Percentiles rank a stretch among this genome's conserved stretches.
Conservation (phyloP, 228 moss, liverwort and hornwort genomes). For the Sphagnum fallax region DNA sequence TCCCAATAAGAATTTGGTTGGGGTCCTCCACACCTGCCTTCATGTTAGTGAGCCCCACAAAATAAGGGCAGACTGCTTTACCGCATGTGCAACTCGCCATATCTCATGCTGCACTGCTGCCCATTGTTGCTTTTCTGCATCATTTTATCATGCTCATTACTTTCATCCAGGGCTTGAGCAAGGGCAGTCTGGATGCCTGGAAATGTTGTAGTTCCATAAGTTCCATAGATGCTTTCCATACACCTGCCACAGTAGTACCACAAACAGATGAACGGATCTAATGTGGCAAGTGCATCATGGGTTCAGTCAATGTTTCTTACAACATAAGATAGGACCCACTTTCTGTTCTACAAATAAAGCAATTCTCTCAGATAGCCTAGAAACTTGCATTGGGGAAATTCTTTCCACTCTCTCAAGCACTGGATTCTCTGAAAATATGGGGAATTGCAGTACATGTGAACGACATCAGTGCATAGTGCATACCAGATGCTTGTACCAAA, state of each 20-base stretch:
- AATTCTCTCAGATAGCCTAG: too few relatives aligned
- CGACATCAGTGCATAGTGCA: not conserved
- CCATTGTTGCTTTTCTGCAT: constrained; percentile 33
- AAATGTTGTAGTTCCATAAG: constrained; percentile 47
- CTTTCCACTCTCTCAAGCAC: constrained; percentile 34
- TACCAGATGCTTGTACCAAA: constrained; percentile 83
- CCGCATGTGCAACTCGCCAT: constrained; percentile 53
- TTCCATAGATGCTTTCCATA: constrained; percentile 48
- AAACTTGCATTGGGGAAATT: too few relatives aligned
- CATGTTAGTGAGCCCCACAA: constrained; percentile 48
- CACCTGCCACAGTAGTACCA: constrained; percentile 33
- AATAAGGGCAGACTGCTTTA: constrained; percentile 35
- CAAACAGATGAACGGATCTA: too few relatives aligned
- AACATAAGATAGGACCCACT: too few relatives aligned
- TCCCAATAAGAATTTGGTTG: too few relatives aligned
- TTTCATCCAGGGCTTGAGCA: constrained; percentile 13
- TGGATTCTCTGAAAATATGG: not conserved
- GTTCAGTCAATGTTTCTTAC: too few relatives aligned
- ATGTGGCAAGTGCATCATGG: too few relatives aligned
- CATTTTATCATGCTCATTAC: not conserved
- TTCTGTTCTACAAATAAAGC: too few relatives aligned
- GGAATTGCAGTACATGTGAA: not conserved
- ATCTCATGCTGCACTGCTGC: constrained; percentile 75
- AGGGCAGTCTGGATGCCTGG: constrained; percentile 56
- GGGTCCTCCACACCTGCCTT: too few relatives aligned